Conservation (phyloP, 2,329 filamentous ascomycete genomes). For the Verticillium longisporum region DNA sequence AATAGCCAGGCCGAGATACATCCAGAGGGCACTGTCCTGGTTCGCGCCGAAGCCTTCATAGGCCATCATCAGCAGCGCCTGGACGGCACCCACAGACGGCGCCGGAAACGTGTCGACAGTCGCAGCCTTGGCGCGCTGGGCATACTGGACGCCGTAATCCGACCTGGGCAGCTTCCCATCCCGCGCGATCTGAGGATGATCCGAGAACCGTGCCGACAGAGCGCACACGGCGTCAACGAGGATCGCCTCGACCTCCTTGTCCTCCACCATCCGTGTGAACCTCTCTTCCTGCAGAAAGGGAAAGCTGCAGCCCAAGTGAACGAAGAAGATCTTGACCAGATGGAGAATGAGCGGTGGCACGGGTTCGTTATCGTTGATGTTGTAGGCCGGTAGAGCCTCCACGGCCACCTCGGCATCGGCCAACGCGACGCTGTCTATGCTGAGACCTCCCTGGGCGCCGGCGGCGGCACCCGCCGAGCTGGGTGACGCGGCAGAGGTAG, state of each 20-base stretch:
- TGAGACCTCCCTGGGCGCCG: neutral
- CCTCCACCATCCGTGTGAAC: conserved; percentile 68
- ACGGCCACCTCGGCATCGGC: conserved; percentile 34
- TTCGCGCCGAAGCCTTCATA: conserved; percentile 87
- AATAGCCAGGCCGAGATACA: conserved; percentile 85
- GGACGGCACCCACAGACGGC: conserved; percentile 75
- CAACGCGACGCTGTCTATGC: conserved; percentile 1
- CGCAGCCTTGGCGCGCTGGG: conserved; percentile 74
- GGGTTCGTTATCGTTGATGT: conserved; percentile 61
- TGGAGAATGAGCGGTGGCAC: conserved; percentile 70
- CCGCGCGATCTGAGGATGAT: conserved; percentile 43
- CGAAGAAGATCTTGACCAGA: conserved; percentile 75
- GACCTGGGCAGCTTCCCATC: conserved; percentile 46
- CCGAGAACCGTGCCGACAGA: conserved; percentile 73
- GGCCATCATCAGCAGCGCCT: conserved; percentile 75
- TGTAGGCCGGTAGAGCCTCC: conserved; percentile 66
- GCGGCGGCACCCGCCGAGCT: conserved; percentile 24
- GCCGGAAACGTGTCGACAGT: conserved; percentile 78
- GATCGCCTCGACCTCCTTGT: conserved; percentile 77
- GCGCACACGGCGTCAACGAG: conserved; percentile 83
- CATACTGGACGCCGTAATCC: conserved; percentile 71
- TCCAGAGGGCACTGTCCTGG: conserved; percentile 86
- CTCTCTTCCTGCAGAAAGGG: conserved; percentile 70
- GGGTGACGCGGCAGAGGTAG: conserved; percentile 48
- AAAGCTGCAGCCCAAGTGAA: conserved; percentile 77